Base-by-base conservation (phyloP, 345 rosid species). In the Acer yangbiense region DNA sequence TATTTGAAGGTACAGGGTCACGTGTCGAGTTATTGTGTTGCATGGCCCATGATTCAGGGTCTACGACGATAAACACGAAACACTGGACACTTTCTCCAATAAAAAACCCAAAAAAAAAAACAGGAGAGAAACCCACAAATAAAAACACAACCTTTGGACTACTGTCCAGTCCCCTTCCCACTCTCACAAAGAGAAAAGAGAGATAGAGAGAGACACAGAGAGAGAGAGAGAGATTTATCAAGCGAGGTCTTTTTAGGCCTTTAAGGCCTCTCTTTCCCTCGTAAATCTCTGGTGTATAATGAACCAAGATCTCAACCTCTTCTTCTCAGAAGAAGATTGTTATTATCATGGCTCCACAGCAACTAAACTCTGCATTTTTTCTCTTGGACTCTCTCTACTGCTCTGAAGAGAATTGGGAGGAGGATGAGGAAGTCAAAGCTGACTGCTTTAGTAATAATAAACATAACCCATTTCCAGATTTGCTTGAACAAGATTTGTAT, bases 361-460 rank as follows among this genome's bases (percentile, higher is more conserved):
- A 72, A 17, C 79, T 50, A 60, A 77, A 81, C 74, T 69, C 87
- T 50, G 35, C 79, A 18, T 78, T 80, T 17, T 78, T 80, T 17
- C 81, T 76, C 43, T 41, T 71, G 11, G 92, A 86, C 69, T 74
- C 82, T 65, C 93, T 90, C 71, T 89, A 88, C 78, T 92, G 93
- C 77, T 81, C 87, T 2, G 93, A 92, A 77, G 89, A 86, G 73
- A 86, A 86, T 68, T 91, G 87, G 87, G 90, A 83, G 65, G 84
- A 74, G 20, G 85, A 74, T 35, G 39, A 35, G 20, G 87, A 78
- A 12, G 58, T 72, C 6, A 69, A 66, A 3, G 74, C 35, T 17
- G 87, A 68, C 44, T 55, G 14, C 62, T 58, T 32, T 70, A n/a
- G 17, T 39, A n/a, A 23, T 16, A 58, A 65, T 29, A 75, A 69